Percentiles rank a stretch among this genome's conserved stretches.
phyloP scores from a whole-genome alignment of 441 rosid species.

The Gossypium aridum region DNA sequence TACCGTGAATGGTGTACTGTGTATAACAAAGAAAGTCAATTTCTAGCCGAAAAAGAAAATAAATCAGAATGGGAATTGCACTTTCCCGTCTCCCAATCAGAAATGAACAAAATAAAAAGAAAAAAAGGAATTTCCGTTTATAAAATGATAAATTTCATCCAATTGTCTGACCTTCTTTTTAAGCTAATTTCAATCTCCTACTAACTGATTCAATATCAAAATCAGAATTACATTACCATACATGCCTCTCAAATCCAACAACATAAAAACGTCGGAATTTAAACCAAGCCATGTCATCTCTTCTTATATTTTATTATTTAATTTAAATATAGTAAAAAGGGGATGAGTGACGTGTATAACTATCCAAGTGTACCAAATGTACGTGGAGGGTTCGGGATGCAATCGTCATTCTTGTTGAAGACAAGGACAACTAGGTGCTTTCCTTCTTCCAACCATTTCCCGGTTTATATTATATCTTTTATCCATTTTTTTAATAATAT shows the following conservation, averaged over 20 bases:
- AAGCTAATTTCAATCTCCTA: too few relatives aligned
- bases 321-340: not conserved
- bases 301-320: too few relatives aligned
- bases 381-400: conserved; percentile 7
- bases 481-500: too few relatives aligned
- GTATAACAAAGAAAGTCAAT: not conserved
- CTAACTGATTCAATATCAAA: too few relatives aligned
- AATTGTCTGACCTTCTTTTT: too few relatives aligned
- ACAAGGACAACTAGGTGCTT: conserved; percentile 28
- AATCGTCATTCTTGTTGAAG: conserved; percentile 19
- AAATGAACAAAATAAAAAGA: too few relatives aligned
- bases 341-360: not conserved
- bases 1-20: not conserved
- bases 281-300: too few relatives aligned
- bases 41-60: not conserved
- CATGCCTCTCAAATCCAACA: too few relatives aligned
- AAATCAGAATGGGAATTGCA: not conserved
- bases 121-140: not conserved
- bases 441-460: not conserved
- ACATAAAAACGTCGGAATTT: too few relatives aligned
- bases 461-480: not conserved
- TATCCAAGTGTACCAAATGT: not conserved
- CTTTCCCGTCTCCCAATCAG: not conserved
- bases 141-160: not conserved
- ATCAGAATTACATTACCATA: too few relatives aligned